phyloP scores from a whole-genome alignment of 768 basidiomycete species.

The Phlegmacium glaucopus region DNA sequence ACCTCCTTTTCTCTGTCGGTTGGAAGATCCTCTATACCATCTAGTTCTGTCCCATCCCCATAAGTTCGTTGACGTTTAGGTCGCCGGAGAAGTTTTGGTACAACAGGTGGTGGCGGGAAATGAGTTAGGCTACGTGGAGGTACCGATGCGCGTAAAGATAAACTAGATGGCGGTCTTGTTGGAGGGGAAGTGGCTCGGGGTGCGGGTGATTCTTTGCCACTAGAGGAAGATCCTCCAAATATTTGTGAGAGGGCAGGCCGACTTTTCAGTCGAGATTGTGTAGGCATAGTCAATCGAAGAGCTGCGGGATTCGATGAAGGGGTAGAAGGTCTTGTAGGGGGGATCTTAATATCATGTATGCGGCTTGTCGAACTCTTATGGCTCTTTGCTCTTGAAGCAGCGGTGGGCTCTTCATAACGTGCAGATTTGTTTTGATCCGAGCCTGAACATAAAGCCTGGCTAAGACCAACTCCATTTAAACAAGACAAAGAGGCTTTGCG shows the following conservation, averaged over 20 bases:
- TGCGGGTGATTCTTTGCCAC: conserved; percentile 30
- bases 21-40: conserved; percentile 82
- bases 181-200: conserved; percentile 59
- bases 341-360: conserved; percentile 63
- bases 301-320: conserved; percentile 77
- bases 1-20: conserved; percentile 83
- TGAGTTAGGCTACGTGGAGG: conserved; percentile 23
- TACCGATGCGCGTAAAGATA: conserved; percentile 36
- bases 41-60: conserved; percentile 88
- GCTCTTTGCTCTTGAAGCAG: conserved; percentile 75
- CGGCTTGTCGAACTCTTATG: conserved; percentile 66
- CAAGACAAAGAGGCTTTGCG: conserved; percentile 81
- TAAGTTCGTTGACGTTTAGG: conserved; percentile 77
- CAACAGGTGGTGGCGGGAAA: conserved; percentile 34
- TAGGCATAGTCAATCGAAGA: conserved; percentile 85
- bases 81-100: conserved; percentile 65
- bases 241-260: conserved; percentile 76
- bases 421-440: conserved; percentile 40
- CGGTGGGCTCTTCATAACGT: conserved; percentile 77
- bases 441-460: conserved; percentile 57
- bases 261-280: conserved; percentile 69
- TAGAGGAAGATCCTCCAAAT: conserved; percentile 49
- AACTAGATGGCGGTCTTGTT: conserved; percentile 55
- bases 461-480: conserved; percentile 56
- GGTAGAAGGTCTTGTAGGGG: conserved; percentile 77